Percentiles rank a stretch among this genome's conserved stretches.
Evolutionary conservation across 2,329 filamentous ascomycete genomes (phyloP).

Genomic region (Metarhizium robertsii): DNA sequence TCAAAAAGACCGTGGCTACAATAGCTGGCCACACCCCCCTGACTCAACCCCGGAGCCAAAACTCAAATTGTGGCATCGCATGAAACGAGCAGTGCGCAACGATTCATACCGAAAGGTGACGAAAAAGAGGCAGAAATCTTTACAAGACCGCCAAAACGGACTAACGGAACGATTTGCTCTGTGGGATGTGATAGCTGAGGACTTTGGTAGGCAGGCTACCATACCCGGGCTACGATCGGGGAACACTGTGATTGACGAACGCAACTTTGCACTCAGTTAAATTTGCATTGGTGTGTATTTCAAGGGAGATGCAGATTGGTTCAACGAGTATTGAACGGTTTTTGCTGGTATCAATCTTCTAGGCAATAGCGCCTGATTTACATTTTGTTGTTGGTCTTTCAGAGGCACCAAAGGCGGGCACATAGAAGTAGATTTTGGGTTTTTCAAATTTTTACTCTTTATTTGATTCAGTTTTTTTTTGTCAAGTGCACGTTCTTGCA

Average conservation of each 20-base stretch:
- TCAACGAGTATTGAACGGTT: not conserved
- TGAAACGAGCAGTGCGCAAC: conserved; percentile 8
- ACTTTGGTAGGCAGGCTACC: conserved; percentile 26
- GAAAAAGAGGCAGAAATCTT: not conserved
- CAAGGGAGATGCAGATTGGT: not conserved
- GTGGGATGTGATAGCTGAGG: conserved; percentile 28
- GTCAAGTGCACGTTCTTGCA: not conserved
- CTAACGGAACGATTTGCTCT: conserved; percentile 21
- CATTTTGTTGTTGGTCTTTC: not conserved
- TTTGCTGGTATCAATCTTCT: conserved; percentile 2
- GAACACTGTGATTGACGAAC: conserved; percentile 29
- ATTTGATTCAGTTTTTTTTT: not conserved
- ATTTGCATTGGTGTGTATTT: not conserved
- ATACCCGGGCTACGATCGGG: conserved; percentile 25
- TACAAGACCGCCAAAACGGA: conserved; percentile 6
- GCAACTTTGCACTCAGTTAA: conserved; percentile 20
- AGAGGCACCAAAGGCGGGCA: not conserved
- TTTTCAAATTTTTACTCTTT: conserved; percentile 1
- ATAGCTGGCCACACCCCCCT: conserved; percentile 13
- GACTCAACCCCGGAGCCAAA: conserved; percentile 16
- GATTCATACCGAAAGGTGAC: conserved; percentile 8
- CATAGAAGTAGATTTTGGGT: conserved; percentile 5
- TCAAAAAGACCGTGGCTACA: conserved; percentile 17
- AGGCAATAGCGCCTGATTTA: conserved; percentile 5
- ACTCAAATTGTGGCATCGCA: conserved; percentile 7